These are phyloP conservation scores for Hippophae gyantsensis DNA, from an alignment of 306 rosid genomes.

Conservation along the genomic window DNA sequence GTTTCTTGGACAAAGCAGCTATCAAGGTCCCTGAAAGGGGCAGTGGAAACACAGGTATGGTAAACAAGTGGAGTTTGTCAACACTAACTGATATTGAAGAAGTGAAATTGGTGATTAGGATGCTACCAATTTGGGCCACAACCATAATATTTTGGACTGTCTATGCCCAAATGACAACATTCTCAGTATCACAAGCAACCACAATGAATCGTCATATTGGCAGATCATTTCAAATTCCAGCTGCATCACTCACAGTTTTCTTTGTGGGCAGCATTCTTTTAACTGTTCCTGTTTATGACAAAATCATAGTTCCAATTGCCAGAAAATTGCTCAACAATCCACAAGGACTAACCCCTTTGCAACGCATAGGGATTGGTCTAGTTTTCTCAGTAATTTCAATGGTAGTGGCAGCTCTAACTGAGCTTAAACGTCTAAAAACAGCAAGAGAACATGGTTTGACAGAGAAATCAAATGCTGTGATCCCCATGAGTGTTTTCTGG, in stretches of 20 bases:
- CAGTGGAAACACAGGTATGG: neutral
- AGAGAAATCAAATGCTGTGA: conserved; percentile 15
- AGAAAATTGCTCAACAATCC: conserved; percentile 38
- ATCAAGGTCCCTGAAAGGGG: conserved; percentile 23
- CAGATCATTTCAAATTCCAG: conserved; percentile 55
- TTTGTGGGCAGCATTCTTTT: conserved; percentile 68
- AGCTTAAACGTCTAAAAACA: conserved; percentile 36
- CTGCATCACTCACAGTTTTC: conserved; percentile 69
- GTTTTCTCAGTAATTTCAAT: conserved; percentile 45
- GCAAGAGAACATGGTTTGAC: conserved; percentile 32
- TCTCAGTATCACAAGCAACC: conserved; percentile 80
- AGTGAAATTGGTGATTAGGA: conserved; percentile 51
- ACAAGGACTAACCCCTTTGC: conserved; percentile 52
- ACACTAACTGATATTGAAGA: conserved; percentile 80
- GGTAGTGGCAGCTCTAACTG: conserved; percentile 50
- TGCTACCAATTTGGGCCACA: conserved; percentile 90
- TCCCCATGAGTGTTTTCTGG: conserved; percentile 69
- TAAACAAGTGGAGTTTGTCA: conserved; percentile 52
- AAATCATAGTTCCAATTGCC: conserved; percentile 35
- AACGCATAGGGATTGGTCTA: conserved; percentile 58
- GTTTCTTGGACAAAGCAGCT: conserved; percentile 82
- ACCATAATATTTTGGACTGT: conserved; percentile 73
- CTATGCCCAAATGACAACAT: conserved; percentile 81
- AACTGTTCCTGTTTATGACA: conserved; percentile 65
- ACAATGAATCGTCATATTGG: conserved; percentile 76